Evolutionary conservation across 129 eudicot genomes (phyloP).

Genomic region (Helianthus tuberosus): DNA sequence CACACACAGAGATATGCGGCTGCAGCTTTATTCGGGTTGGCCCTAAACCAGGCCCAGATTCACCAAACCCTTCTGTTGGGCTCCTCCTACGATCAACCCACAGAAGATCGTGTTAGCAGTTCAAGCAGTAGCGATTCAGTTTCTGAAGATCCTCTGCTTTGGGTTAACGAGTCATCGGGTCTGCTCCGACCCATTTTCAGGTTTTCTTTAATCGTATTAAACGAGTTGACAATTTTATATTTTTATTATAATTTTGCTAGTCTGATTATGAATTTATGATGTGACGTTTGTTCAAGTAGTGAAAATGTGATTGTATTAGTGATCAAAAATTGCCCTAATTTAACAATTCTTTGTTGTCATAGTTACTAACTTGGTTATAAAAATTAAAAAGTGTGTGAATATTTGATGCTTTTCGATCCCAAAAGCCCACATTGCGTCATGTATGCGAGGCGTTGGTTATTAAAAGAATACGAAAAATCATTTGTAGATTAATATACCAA

Average conservation of each 20-base stretch:
- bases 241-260: neutral
- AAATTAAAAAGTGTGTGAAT: too few species aligned
- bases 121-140: constrained; percentile 67
- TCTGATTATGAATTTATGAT: neutral
- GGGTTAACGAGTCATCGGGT: constrained; percentile 69
- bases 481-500: too few species aligned
- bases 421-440: too few species aligned
- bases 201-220: constrained; percentile 30
- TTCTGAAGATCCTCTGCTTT: constrained; percentile 64
- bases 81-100: constrained; percentile 29
- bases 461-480: too few species aligned
- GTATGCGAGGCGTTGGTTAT: too few species aligned
- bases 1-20: constrained; percentile 88
- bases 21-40: constrained; percentile 78
- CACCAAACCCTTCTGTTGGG: constrained; percentile 81
- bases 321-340: constrained; percentile 6
- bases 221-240: neutral
- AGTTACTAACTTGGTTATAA: neutral
- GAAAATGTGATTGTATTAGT: neutral
- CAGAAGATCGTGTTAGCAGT: constrained; percentile 39
- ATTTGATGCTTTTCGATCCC: too few species aligned
- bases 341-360: neutral
- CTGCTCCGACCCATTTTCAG: constrained; percentile 90
- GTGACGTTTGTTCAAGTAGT: constrained; percentile 4
- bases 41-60: constrained; percentile 79